phyloP scores from a whole-genome alignment of 352 stramenopile genomes.

The Phytophthora uliginosa region DNA sequence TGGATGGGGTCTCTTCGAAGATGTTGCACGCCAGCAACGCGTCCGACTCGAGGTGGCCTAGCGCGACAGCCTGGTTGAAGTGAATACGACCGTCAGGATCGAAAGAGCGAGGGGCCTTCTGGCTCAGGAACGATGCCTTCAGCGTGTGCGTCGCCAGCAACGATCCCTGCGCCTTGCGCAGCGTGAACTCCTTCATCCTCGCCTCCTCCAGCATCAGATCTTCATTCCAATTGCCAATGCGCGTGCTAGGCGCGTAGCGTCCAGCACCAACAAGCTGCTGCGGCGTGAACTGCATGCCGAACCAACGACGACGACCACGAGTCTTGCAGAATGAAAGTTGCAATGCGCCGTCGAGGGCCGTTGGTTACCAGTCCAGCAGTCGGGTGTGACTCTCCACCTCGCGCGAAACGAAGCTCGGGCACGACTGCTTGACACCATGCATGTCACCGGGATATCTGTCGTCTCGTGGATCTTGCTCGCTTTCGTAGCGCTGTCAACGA shows the following conservation, averaged over 20 bases:
- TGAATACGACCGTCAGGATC: constrained; percentile 41
- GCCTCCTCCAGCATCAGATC: constrained; percentile 91
- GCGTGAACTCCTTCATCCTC: constrained; percentile 85
- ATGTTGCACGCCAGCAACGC: constrained; percentile 75
- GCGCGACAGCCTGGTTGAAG: constrained; percentile 68
- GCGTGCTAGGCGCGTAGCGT: constrained; percentile 81
- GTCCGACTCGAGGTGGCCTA: constrained; percentile 65
- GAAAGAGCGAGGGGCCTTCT: constrained; percentile 68
- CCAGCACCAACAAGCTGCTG: constrained; percentile 90
- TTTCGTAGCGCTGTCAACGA: neutral
- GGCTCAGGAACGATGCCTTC: constrained; percentile 82
- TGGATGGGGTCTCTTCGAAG: constrained; percentile 86
- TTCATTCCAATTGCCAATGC: constrained; percentile 93
- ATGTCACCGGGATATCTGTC: constrained; percentile 20
- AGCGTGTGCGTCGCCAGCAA: constrained; percentile 84
- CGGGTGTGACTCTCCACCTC: constrained; percentile 22
- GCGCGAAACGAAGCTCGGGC: constrained; percentile 19
- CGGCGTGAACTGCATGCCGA: constrained; percentile 90
- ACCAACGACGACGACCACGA: neutral
- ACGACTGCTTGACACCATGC: constrained; percentile 14
- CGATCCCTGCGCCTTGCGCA: constrained; percentile 85
- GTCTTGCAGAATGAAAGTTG: neutral
- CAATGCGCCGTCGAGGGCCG: constrained; percentile 12
- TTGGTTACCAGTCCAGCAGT: constrained; percentile 39
- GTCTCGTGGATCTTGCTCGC: constrained; percentile 22